Percentiles rank a stretch among this genome's conserved stretches.
Evolutionary conservation across 2,329 filamentous ascomycete genomes (phyloP).

Genomic region (Catunica adiposa): DNA sequence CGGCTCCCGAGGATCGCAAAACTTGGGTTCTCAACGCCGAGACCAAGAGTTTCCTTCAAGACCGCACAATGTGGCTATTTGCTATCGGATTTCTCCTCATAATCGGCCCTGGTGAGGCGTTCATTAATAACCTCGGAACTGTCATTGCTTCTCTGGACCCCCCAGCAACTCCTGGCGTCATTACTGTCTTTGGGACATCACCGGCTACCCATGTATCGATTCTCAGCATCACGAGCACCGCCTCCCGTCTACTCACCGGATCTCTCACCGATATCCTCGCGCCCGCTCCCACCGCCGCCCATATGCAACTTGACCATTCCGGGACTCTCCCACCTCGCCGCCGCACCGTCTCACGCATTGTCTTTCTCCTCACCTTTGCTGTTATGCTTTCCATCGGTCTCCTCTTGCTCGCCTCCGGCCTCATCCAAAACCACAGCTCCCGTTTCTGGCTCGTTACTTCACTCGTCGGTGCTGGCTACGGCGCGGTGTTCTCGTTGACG

Average conservation of each 20-base stretch:
- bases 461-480: conserved; percentile 79
- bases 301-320: conserved; percentile 29
- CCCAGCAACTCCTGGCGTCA: conserved; percentile 16
- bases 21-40: conserved; percentile 83
- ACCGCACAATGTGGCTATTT: conserved; percentile 92
- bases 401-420: conserved; percentile 58
- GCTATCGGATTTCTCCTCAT: conserved; percentile 83
- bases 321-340: conserved; percentile 18
- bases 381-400: conserved; percentile 60
- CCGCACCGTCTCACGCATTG: conserved; percentile 57
- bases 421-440: conserved; percentile 54
- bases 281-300: conserved; percentile 43
- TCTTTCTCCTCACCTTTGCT: conserved; percentile 62
- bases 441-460: conserved; percentile 77
- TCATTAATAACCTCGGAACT: conserved; percentile 93
- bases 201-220: conserved; percentile 84
- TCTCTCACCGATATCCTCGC: conserved; percentile 79
- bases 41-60: conserved; percentile 66
- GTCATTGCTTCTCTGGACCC: conserved; percentile 62
- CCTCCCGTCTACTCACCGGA: conserved; percentile 79
- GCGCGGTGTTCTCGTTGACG: conserved; percentile 73
- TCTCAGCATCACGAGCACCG: conserved; percentile 74
- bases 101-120: conserved; percentile 88
- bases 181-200: conserved; percentile 32
- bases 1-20: conserved; percentile 32